Conservation (phyloP, 2,329 filamentous ascomycete species). For the Raffaelea ambrosiae region DNA sequence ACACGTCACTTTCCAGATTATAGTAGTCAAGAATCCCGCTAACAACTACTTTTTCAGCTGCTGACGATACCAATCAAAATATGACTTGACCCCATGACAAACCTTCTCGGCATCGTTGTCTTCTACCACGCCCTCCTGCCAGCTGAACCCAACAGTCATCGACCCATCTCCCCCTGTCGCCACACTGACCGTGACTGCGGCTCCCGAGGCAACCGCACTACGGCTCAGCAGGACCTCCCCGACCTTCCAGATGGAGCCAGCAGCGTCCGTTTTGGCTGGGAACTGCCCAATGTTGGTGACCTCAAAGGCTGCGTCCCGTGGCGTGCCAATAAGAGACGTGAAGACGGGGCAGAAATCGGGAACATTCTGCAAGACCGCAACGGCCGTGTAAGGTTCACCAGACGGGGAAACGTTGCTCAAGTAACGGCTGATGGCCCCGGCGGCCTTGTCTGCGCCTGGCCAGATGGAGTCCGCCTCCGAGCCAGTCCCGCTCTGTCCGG, state of each 20-base stretch:
- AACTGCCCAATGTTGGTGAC: not conserved
- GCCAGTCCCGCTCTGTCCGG: not conserved
- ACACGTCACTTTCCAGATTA: no score
- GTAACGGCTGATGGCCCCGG: not conserved
- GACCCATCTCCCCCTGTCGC: not conserved
- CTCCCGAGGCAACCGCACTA: not conserved
- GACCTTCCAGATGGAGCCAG: not conserved
- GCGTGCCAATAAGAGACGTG: not conserved
- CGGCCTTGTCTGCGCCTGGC: not conserved
- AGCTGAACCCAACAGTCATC: not conserved
- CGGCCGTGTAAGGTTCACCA: conserved; percentile 2
- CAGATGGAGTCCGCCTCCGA: not conserved
- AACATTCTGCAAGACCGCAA: not conserved
- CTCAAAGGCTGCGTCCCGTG: conserved; percentile 1
- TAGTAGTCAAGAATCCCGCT: no score
- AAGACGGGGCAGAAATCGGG: not conserved
- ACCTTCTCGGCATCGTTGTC: not conserved
- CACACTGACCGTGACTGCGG: conserved; percentile 1
- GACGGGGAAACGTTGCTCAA: not conserved
- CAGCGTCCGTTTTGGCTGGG: not conserved
- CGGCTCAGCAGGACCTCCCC: not conserved
- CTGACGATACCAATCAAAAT: not conserved
- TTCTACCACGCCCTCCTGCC: not conserved
- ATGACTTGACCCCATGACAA: not conserved
- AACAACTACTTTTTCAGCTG: not conserved